A percentile compares a stretch with the other conserved stretches of the same genome.
phyloP scores from a whole-genome alignment of 2,329 filamentous ascomycete genomes.

The Venturiaceae sp. region DNA sequence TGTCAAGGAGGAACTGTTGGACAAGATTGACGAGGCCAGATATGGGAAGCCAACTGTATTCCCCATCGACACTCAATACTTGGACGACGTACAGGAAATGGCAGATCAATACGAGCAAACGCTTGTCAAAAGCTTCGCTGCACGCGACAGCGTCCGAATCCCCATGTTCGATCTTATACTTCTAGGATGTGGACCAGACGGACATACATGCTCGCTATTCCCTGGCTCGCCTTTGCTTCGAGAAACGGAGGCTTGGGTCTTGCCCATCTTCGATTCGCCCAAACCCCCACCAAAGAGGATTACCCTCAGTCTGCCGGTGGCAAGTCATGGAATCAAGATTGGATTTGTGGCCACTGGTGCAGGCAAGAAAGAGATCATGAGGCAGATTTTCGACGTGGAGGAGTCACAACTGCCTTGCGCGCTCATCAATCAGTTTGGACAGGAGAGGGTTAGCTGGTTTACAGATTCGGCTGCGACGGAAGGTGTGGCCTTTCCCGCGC shows the following conservation, averaged over 20 bases:
- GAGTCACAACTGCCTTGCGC: conserved; percentile 74
- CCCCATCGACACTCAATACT: conserved; percentile 59
- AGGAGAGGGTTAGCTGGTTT: conserved; percentile 91
- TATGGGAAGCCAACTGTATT: conserved; percentile 58
- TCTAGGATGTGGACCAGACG: conserved; percentile 88
- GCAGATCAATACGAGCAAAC: conserved; percentile 89
- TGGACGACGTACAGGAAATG: conserved; percentile 79
- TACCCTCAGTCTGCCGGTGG: conserved; percentile 84
- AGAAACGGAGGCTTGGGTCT: conserved; percentile 85
- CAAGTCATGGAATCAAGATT: conserved; percentile 75
- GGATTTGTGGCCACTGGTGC: conserved; percentile 86
- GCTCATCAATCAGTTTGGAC: conserved; percentile 74
- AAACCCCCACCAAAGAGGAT: conserved; percentile 89
- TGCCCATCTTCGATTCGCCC: conserved; percentile 82
- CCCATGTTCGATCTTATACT: conserved; percentile 93
- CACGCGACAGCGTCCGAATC: conserved; percentile 85
- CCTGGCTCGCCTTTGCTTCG: conserved; percentile 79
- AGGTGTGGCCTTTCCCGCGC: conserved; percentile 66
- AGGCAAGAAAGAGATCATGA: conserved; percentile 86
- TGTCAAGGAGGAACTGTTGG: conserved; percentile 76
- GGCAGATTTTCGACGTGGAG: conserved; percentile 77
- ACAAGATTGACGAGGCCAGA: conserved; percentile 66
- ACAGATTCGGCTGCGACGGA: conserved; percentile 79
- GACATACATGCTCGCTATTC: conserved; percentile 95
- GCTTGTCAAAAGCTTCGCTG: conserved; percentile 77